Percentiles rank a stretch among this genome's conserved stretches.
Evolutionary conservation across 2,329 filamentous ascomycete species (phyloP).

Genomic region (Epicoccum nigrum): DNA sequence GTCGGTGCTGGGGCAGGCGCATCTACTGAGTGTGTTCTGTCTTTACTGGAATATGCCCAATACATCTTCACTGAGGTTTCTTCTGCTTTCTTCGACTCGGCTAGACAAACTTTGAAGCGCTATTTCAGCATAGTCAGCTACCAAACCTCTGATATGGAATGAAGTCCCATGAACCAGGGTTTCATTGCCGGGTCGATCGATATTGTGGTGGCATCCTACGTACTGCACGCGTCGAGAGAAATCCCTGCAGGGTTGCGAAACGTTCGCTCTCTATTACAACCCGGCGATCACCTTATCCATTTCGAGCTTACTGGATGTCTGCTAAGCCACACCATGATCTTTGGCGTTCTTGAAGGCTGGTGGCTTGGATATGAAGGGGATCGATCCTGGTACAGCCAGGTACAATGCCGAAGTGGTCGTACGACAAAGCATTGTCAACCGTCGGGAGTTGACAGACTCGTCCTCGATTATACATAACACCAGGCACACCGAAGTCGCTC

Average conservation of each 20-base stretch:
- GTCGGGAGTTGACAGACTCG: neutral
- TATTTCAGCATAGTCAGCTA: constrained; percentile 3
- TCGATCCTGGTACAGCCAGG: constrained; percentile 4
- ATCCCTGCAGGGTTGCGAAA: constrained; percentile 16
- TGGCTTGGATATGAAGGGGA: constrained; percentile 38
- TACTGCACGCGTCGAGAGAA: constrained; percentile 17
- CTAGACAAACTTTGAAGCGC: constrained; percentile 1
- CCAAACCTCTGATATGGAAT: constrained; percentile 39
- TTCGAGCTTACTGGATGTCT: neutral
- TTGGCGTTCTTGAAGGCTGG: constrained; percentile 48
- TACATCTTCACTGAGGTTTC: constrained; percentile 35
- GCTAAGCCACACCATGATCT: neutral
- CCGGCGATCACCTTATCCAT: constrained; percentile 33
- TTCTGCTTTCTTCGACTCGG: constrained; percentile 19
- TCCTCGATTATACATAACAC: neutral
- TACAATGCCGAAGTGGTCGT: constrained; percentile 4
- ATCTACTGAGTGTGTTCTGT: constrained; percentile 4
- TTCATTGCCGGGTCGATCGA: constrained; percentile 18
- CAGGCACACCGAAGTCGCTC: neutral
- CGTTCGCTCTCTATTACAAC: constrained; percentile 22
- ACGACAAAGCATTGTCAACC: constrained; percentile 2
- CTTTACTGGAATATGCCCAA: neutral
- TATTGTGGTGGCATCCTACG: constrained; percentile 24
- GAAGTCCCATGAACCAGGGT: constrained; percentile 34
- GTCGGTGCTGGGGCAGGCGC: constrained; percentile 23